phyloP scores from a whole-genome alignment of 1,139 yeast genomes.

The Casaregolazyma lundiana region DNA sequence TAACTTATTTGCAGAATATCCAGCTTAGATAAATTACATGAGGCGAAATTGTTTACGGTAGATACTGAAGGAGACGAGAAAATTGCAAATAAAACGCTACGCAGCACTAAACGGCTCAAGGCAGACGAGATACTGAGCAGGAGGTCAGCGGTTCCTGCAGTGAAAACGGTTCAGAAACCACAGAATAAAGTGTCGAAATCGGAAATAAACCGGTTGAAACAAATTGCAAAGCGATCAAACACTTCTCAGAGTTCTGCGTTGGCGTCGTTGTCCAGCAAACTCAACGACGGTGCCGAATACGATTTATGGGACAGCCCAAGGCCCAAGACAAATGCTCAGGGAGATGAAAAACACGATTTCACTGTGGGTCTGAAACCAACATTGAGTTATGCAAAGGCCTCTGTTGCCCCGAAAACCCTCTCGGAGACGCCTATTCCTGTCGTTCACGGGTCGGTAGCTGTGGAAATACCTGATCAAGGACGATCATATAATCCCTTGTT shows the following conservation, averaged over 20 bases:
- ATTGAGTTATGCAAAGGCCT: constrained; percentile 18
- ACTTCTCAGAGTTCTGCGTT: constrained; percentile 43
- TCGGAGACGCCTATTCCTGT: constrained; percentile 49
- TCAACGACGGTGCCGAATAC: constrained; percentile 45
- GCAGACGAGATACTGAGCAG: constrained; percentile 70
- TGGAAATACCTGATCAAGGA: constrained; percentile 72
- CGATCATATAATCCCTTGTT: constrained; percentile 89
- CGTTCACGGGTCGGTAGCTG: constrained; percentile 26
- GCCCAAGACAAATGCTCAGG: constrained; percentile 23
- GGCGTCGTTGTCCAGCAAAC: constrained; percentile 53
- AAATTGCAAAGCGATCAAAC: constrained; percentile 71
- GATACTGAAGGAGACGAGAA: constrained; percentile 63
- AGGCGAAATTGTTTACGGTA: constrained; percentile 56
- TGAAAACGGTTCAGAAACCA: constrained; percentile 39
- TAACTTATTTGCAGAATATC: constrained; percentile 18
- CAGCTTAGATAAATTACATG: constrained; percentile 20
- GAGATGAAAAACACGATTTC: constrained; percentile 18
- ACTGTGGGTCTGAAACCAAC: constrained; percentile 17
- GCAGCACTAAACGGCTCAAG: constrained; percentile 45
- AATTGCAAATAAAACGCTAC: constrained; percentile 32
- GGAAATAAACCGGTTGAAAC: constrained; percentile 66
- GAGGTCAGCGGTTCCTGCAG: constrained; percentile 74
- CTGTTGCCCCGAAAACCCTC: constrained; percentile 41
- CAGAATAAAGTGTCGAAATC: constrained; percentile 53
- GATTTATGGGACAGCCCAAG: constrained; percentile 63